phyloP scores from a whole-genome alignment of 2,329 filamentous ascomycete species.

The Cladophialophora psammophila region DNA sequence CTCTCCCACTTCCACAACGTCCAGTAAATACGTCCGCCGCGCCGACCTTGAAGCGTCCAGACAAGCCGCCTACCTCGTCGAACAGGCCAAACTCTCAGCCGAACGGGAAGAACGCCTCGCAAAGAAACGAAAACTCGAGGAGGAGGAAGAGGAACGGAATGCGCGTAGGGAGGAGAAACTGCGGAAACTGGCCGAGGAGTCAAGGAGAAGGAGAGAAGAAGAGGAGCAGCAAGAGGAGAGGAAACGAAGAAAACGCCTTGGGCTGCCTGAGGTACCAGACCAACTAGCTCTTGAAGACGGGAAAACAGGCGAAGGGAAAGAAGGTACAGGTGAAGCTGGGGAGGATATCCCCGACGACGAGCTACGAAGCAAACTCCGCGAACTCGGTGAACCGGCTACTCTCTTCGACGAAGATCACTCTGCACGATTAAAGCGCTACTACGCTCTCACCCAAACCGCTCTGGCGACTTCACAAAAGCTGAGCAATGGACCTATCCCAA shows the following conservation, averaged over 20 bases:
- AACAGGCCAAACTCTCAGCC: conserved; percentile 76
- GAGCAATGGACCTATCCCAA: conserved; percentile 83
- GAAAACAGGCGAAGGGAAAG: conserved; percentile 42
- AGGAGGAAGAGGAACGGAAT: conserved; percentile 77
- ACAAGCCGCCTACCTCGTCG: conserved; percentile 77
- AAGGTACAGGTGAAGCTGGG: conserved; percentile 59
- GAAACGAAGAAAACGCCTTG: conserved; percentile 75
- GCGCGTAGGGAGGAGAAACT: conserved; percentile 81
- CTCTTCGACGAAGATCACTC: conserved; percentile 84
- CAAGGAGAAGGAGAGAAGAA: conserved; percentile 71
- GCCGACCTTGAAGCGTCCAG: conserved; percentile 86
- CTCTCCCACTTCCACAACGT: conserved; percentile 51
- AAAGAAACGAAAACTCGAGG: conserved; percentile 87
- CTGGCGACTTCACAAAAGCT: conserved; percentile 41
- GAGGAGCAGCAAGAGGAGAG: conserved; percentile 77
- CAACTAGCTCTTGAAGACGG: conserved; percentile 42
- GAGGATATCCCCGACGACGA: conserved; percentile 59
- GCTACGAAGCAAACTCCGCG: conserved; percentile 71
- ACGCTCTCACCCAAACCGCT: conserved; percentile 60
- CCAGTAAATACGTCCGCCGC: conserved; percentile 78
- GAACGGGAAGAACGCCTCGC: conserved; percentile 73
- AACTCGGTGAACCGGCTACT: conserved; percentile 72
- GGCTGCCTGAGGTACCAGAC: conserved; percentile 74
- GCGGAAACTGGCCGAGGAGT: conserved; percentile 80
- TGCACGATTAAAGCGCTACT: conserved; percentile 73